A percentile compares a stretch with the other conserved stretches of the same genome.
Evolutionary conservation across 2,329 filamentous ascomycete species (phyloP).

Genomic region (Pseudodiploospora longispora): DNA sequence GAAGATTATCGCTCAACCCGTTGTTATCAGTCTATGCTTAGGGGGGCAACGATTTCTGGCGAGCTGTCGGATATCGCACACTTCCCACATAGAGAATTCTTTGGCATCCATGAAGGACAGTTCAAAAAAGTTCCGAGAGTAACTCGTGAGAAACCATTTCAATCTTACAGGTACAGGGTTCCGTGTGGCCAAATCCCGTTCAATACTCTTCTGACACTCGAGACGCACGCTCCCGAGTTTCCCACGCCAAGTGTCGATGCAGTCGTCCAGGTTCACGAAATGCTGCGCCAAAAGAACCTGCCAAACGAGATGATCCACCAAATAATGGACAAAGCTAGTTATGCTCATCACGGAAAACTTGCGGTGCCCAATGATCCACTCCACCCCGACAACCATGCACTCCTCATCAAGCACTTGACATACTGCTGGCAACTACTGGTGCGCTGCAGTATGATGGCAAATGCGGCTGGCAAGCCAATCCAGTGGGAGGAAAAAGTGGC

Average conservation of each 20-base stretch:
- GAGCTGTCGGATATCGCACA: background rate
- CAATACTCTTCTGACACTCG: background rate
- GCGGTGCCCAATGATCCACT: background rate
- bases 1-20: conserved; percentile 10
- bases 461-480: background rate
- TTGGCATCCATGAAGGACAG: background rate
- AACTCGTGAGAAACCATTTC: background rate
- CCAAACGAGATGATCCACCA: background rate
- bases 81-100: background rate
- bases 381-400: background rate
- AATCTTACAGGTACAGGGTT: background rate
- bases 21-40: conserved; percentile 8
- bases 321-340: background rate
- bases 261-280: background rate
- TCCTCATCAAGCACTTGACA: background rate
- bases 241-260: background rate
- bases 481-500: background rate
- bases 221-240: background rate
- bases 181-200: background rate
- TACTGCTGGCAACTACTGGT: background rate
- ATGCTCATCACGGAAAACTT: background rate
- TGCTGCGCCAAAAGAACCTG: background rate
- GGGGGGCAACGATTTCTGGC: background rate
- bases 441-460: background rate
- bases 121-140: background rate